Percentiles rank a stretch among this genome's conserved stretches.
Evolutionary conservation across 176 grass and related monocot species (phyloP).

Genomic region (Avena sativa): DNA sequence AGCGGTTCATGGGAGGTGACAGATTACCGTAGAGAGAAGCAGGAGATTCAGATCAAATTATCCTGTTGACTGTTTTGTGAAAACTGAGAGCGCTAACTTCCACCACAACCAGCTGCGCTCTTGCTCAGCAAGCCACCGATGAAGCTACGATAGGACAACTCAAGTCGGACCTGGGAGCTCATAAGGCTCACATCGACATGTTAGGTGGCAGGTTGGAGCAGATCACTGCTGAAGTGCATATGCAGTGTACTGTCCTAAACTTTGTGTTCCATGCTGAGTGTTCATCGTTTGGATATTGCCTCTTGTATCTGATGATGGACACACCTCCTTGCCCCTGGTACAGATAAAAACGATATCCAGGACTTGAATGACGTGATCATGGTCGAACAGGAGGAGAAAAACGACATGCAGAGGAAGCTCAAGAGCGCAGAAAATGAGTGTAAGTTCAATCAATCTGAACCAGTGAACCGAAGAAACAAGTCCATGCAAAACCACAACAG

Average conservation of each 20-base stretch:
- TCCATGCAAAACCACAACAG: not conserved
- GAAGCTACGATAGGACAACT: conserved; percentile 63
- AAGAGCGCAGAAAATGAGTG: conserved; percentile 76
- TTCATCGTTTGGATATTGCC: not conserved
- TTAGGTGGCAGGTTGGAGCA: conserved; percentile 63
- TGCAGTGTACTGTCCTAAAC: conserved; percentile 62
- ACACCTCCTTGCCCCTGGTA: conserved; percentile 6
- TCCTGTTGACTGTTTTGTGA: conserved; percentile 11
- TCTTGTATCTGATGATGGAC: not conserved
- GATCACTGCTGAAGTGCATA: conserved; percentile 59
- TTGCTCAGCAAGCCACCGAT: conserved; percentile 70
- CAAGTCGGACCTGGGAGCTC: conserved; percentile 58
- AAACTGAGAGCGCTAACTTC: conserved; percentile 33
- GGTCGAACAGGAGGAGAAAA: conserved; percentile 87
- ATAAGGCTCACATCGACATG: conserved; percentile 67
- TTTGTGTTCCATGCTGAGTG: not conserved
- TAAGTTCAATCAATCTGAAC: conserved; percentile 38
- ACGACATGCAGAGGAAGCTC: conserved; percentile 67
- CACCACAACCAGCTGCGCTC: conserved; percentile 60
- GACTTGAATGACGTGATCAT: conserved; percentile 73
- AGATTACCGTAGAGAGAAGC: not conserved
- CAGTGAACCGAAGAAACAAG: not conserved
- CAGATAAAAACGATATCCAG: conserved; percentile 72
- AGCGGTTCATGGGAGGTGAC: not conserved
- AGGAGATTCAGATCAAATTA: conserved; percentile 1